Conservation (phyloP, 352 stramenopile genomes). For the Phytopythium ostracodes region DNA sequence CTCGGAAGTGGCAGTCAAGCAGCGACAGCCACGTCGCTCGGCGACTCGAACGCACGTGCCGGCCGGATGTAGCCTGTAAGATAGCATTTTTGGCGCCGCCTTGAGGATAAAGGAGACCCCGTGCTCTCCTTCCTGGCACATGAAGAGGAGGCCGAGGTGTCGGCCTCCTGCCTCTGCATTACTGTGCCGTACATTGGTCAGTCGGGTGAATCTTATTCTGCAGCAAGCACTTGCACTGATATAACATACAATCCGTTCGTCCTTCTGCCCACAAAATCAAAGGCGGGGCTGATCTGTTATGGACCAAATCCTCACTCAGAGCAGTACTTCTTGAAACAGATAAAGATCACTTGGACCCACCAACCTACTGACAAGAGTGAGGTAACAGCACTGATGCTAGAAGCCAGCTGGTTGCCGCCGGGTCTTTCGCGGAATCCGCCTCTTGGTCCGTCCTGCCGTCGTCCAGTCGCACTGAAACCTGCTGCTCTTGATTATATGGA, state of each 20-base stretch:
- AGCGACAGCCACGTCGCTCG: no score
- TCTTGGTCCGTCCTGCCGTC: conserved; percentile 5
- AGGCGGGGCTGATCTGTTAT: not conserved
- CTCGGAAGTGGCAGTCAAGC: not conserved
- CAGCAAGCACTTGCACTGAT: not conserved
- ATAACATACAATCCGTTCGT: not conserved
- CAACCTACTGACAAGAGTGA: not conserved
- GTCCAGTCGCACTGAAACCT: conserved; percentile 4
- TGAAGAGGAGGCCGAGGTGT: no score
- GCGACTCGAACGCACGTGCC: no score
- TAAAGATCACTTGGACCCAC: not conserved
- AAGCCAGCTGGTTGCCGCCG: not conserved
- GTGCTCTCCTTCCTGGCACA: no score
- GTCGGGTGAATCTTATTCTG: no score
- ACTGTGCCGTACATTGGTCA: no score
- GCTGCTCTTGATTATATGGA: no score
- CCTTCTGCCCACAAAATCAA: not conserved
- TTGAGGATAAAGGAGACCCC: no score
- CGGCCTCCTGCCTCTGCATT: no score
- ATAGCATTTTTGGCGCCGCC: no score
- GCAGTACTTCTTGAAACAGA: not conserved
- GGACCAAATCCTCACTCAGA: not conserved
- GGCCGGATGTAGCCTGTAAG: no score
- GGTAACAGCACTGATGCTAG: not conserved
- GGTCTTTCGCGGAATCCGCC: not conserved